Conservation (phyloP, 2,329 filamentous ascomycete genomes). For the Diaporthe eres region DNA sequence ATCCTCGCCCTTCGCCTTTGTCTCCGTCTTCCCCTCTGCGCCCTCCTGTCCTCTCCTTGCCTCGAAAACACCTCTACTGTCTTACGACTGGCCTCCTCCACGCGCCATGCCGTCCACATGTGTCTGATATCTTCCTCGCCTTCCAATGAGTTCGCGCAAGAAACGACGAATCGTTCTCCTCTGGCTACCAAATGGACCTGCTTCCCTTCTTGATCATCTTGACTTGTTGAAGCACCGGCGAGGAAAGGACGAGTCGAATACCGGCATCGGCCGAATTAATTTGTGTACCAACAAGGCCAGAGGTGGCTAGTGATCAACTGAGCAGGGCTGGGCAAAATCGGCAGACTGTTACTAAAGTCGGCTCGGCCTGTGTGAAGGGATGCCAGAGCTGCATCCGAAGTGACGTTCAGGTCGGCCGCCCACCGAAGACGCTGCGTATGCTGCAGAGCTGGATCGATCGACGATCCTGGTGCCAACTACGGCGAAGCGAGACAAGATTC, state of each 20-base stretch:
- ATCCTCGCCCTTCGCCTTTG: constrained; percentile 4
- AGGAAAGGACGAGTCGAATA: neutral
- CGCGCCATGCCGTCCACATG: constrained; percentile 31
- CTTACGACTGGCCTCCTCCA: neutral
- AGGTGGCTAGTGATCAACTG: constrained; percentile 2
- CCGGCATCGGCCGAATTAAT: constrained; percentile 5
- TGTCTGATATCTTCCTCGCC: constrained; percentile 19
- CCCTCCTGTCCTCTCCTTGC: neutral
- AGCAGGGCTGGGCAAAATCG: constrained; percentile 23
- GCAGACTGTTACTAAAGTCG: constrained; percentile 14
- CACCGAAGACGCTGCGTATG: constrained; percentile 13
- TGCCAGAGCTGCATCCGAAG: constrained; percentile 18
- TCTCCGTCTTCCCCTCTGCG: neutral
- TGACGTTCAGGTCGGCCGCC: constrained; percentile 21
- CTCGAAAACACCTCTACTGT: neutral
- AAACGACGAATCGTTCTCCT: constrained; percentile 27
- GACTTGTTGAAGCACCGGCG: constrained; percentile 26
- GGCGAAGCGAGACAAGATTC: constrained; percentile 16
- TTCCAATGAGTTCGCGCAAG: constrained; percentile 30
- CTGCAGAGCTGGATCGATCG: neutral
- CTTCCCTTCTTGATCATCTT: constrained; percentile 16
- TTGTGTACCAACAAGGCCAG: constrained; percentile 8
- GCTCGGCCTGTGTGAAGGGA: constrained; percentile 17
- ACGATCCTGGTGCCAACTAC: neutral
- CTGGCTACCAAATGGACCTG: constrained; percentile 23